Evolutionary conservation across 2,329 filamentous ascomycete species (phyloP).

Genomic region (Fusarium irregulare): DNA sequence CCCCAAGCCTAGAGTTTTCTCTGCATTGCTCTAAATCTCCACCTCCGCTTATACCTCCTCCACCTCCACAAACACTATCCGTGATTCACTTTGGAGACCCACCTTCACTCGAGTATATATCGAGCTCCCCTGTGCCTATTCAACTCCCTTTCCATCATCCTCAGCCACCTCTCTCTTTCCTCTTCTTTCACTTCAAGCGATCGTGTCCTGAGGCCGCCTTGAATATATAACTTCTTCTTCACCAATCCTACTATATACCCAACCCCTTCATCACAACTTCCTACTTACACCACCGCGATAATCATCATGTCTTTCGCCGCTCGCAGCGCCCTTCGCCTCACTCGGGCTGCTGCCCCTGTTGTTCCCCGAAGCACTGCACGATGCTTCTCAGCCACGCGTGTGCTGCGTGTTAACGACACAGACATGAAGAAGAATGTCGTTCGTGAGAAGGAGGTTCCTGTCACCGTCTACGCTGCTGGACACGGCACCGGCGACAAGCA

Average conservation of each 20-base stretch:
- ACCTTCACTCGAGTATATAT: conserved; percentile 42
- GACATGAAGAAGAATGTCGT: conserved; percentile 63
- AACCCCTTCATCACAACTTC: conserved; percentile 2
- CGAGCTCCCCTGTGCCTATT: conserved; percentile 34
- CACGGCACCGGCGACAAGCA: conserved; percentile 64
- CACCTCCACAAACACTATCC: conserved; percentile 26
- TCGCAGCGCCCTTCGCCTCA: conserved; percentile 51
- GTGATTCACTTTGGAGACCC: conserved; percentile 35
- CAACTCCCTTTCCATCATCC: conserved; percentile 14
- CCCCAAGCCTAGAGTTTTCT: conserved; percentile 34
- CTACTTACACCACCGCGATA: conserved; percentile 13
- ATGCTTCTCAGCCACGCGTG: conserved; percentile 50
- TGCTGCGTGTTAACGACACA: conserved; percentile 52
- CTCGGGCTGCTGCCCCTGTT: conserved; percentile 48
- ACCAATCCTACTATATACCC: neutral
- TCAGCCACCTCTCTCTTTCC: conserved; percentile 15
- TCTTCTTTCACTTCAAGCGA: conserved; percentile 18
- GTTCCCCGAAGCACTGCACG: conserved; percentile 45
- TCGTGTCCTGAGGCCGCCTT: neutral
- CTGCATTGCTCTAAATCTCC: conserved; percentile 16
- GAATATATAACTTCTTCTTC: conserved; percentile 22
- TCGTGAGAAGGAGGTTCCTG: conserved; percentile 67
- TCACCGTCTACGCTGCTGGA: conserved; percentile 62
- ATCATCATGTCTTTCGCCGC: conserved; percentile 52
- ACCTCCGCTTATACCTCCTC: conserved; percentile 12